These are phyloP conservation scores for Mycena citricolor DNA, from an alignment of 1,284 basidiomycete species.

Conservation along the genomic window DNA sequence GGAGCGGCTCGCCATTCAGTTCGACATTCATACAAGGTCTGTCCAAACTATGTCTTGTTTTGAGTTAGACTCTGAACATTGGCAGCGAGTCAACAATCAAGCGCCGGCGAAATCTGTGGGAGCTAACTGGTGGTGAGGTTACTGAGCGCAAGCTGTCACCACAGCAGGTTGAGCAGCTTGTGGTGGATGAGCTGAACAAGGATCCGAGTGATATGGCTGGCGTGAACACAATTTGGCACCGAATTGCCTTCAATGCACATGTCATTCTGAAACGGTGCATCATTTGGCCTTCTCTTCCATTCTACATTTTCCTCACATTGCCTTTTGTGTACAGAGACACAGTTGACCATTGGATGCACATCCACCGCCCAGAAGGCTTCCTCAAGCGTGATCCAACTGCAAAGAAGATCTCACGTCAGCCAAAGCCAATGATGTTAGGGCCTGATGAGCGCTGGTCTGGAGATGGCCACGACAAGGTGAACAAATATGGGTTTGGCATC, in stretches of 20 bases:
- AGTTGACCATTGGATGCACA: conserved; percentile 26
- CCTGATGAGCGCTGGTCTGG: conserved; percentile 35
- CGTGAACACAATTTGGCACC: conserved; percentile 4
- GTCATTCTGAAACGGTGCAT: conserved; percentile 1
- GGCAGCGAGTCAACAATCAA: conserved; percentile 21
- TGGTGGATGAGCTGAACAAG: conserved; percentile 23
- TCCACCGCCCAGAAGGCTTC: conserved; percentile 30
- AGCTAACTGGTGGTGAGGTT: conserved; percentile 16
- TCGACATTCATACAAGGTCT: too few relatives aligned
- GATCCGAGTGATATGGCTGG: conserved; percentile 18
- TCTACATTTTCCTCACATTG: too few relatives aligned
- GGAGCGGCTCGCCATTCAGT: background rate
- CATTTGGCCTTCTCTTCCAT: too few relatives aligned
- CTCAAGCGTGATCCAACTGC: conserved; percentile 27
- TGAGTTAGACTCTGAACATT: too few relatives aligned
- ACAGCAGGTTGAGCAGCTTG: conserved; percentile 22
- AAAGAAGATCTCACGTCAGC: conserved; percentile 28
- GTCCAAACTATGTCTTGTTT: too few relatives aligned
- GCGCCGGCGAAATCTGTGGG: conserved; percentile 15
- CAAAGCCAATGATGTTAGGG: conserved; percentile 26
- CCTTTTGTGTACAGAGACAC: conserved; percentile 4
- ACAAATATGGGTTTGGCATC: conserved; percentile 35
- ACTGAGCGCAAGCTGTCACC: conserved; percentile 12
- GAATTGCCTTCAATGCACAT: background rate
- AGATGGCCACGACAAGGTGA: conserved; percentile 41